A percentile compares a stretch with the other conserved stretches of the same genome.
Conservation (phyloP, 306 rosid genomes). For the Comarum palustre region DNA sequence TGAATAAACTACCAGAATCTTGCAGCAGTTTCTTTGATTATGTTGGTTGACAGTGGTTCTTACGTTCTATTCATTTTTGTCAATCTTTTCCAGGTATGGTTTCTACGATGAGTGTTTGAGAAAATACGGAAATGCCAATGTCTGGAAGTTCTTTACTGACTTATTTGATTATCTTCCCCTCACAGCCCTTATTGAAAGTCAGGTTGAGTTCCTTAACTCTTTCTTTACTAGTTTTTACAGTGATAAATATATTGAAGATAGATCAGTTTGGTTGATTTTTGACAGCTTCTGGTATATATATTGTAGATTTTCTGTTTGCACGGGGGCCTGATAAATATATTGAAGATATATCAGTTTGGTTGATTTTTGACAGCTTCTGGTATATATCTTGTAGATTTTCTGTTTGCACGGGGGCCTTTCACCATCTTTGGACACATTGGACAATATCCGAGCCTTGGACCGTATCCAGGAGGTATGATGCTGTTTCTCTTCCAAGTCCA, state of each 20-base stretch:
- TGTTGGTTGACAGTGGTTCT: neutral
- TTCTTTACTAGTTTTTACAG: neutral
- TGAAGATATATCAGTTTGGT: neutral
- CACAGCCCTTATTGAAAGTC: constrained; percentile 97
- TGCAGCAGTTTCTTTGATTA: neutral
- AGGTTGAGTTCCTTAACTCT: constrained; percentile 50
- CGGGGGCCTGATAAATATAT: neutral
- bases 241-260: neutral
- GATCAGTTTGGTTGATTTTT: constrained; percentile 5
- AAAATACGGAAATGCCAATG: constrained; percentile 96
- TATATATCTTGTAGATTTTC: constrained; percentile 57
- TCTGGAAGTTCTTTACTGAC: constrained; percentile 91
- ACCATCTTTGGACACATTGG: constrained; percentile 92
- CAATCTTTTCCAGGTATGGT: constrained; percentile 77
- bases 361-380: constrained; percentile 24
- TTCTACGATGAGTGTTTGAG: constrained; percentile 98
- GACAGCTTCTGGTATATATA: constrained; percentile 25
- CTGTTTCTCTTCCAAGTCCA: neutral
- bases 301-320: constrained; percentile 82
- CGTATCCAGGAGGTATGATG: constrained; percentile 85
- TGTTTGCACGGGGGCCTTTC: constrained; percentile 99
- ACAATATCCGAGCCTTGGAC: constrained; percentile 86
- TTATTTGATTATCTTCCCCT: constrained; percentile 93
- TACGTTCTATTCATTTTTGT: constrained; percentile 16
- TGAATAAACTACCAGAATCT: too few relatives aligned